Percentiles rank a stretch among this genome's conserved stretches.
phyloP scores from a whole-genome alignment of 345 rosid genomes.

The Psidium friedrichsthalianum region DNA sequence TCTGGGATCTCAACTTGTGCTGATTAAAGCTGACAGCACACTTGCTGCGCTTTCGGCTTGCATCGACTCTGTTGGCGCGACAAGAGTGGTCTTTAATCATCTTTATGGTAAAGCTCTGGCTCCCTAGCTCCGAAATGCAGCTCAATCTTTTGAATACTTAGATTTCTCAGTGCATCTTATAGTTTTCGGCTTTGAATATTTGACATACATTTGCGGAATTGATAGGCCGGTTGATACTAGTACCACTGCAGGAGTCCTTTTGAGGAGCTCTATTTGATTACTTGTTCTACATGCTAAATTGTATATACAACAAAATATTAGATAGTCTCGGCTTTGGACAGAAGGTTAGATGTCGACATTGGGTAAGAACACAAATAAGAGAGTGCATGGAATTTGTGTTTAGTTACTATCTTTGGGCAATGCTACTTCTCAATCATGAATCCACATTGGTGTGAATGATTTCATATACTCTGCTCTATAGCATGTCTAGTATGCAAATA shows the following conservation, averaged over 20 bases:
- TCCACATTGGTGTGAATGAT: not conserved
- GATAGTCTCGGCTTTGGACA: not conserved
- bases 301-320: not conserved
- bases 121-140: not conserved
- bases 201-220: not conserved
- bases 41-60: constrained; percentile 62
- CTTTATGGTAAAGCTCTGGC: constrained; percentile 47
- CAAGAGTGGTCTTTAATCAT: constrained; percentile 76
- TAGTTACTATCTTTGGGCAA: not conserved
- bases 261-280: not conserved
- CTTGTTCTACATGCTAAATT: not conserved
- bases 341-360: not conserved
- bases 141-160: not conserved
- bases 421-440: not conserved
- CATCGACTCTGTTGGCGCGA: constrained; percentile 44
- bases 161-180: not conserved
- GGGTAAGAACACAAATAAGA: not conserved
- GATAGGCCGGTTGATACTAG: not conserved
- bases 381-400: not conserved
- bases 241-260: not conserved
- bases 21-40: constrained; percentile 59
- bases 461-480: not conserved
- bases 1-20: constrained; percentile 64
- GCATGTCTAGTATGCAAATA: not conserved
- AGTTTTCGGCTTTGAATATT: not conserved